Evolutionary conservation across 2,329 filamentous ascomycete species (phyloP), one percentile per base, ranked within the genome.

Genomic region (Endoconidiophora polonica): DNA sequence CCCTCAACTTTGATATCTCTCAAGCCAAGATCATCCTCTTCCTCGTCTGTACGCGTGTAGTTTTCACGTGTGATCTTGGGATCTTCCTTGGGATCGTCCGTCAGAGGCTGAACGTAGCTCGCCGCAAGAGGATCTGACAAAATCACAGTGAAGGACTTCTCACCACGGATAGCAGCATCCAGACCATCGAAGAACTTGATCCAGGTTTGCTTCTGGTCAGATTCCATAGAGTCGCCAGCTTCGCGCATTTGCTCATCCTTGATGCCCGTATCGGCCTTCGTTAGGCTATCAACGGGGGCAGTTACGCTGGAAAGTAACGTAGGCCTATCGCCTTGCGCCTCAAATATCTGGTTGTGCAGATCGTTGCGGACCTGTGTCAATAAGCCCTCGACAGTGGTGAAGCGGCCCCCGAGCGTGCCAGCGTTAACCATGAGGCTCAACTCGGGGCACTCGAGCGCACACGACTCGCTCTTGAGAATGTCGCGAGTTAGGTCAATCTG

Each of bases 391-490:
- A 98, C 81, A 0, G 91, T 98, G 18, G 91, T 98, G 70, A 98
- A 98, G 52, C 91, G 81, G 16, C 91, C 91, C 54, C 91, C 91
- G 16, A 98, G 77, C 0, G 91, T 98, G 51, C 91, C 91, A 0
- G 90, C 87, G 65, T 94, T 87, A 55, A 96, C 86, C 48, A 80
- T 77, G 9, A 98, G 78, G 57, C 81, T 77, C 16, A 96, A 79
- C 62, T 98, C 88, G 0, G 86, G 83, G 62, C 87, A 94, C 59
- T 81, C 77, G 54, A 98, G 73, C 10, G 79, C 81, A 61, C 91
- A 96, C 23, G 83, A 91, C 65, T 98, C 91, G 57, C 84, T 87
- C 71, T 98, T 98, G 59, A 98, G 80, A 54, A 98, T 94, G 60
- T 98, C 91, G 55, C 91, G 79, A 10, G 81, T 82, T 41, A 98